Evolutionary conservation across 2,329 filamentous ascomycete species (phyloP), one percentile per base, ranked within the genome.

Genomic region (Sporothrix mexicana): DNA sequence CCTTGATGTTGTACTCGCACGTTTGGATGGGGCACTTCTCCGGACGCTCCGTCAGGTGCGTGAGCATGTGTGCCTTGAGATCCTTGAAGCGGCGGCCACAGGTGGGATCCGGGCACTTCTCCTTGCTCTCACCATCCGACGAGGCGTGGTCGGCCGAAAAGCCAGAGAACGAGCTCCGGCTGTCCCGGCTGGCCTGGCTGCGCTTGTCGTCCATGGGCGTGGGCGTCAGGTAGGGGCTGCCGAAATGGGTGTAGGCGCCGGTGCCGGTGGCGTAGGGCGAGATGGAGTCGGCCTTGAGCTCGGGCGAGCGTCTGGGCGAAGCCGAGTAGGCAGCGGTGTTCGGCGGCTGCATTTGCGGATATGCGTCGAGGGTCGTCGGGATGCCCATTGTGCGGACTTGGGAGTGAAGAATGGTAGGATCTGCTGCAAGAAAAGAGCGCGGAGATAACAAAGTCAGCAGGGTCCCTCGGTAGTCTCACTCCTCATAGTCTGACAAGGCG

Each of bases 21-120:
- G 91, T 96, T 73, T 92, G 86, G 77, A 97, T 97, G 0, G 95
- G 95, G 83, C 95, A 98, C 84, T 98, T 98, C 80, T 97, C 94
- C 0, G 95, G 95, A 30, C 95, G 88, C 83, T 97, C 94, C 73
- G 90, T 92, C 82, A 96, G 93, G 81, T 98, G 95, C 0, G 95
- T 98, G 80, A 97, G 88, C 92, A 97, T 95, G 82, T 98, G 95
- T 9, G 95, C 94, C 82, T 95, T 95, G 76, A 97, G 84, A 79
- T 97, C 94, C 83, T 97, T 97, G 87, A 97, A 97, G 73, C 91
- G 87, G 78, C 92, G 91, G 75, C 94, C 93, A 78, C 94, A 97
- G 73, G 95, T 93, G 7, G 92, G 90, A 79, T 94, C 91, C 0
- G 93, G 92, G 84, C 94, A 97, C 74, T 88, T 89, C 79, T 93